These are phyloP conservation scores for Pleodorina starrii DNA, from an alignment of 139 green algal species.

Conservation along the genomic window DNA sequence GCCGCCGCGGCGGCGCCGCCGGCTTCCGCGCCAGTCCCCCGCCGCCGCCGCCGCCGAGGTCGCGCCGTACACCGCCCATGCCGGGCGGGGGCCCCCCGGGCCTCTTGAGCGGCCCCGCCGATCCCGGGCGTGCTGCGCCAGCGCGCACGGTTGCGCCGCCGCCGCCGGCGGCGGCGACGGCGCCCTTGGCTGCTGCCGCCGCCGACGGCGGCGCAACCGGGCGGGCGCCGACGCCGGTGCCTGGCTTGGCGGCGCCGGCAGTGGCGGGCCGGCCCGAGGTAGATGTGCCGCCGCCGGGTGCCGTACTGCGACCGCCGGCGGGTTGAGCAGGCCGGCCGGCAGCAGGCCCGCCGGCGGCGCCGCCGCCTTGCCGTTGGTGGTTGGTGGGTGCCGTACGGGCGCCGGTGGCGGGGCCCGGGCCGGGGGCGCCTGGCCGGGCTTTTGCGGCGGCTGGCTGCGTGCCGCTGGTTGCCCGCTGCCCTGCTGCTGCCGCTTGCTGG, in stretches of 20 bases:
- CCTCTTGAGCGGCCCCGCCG: not conserved
- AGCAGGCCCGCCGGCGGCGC: not conserved
- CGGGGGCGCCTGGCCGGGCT: not conserved
- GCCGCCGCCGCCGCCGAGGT: not conserved
- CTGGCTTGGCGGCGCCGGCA: too few relatives aligned
- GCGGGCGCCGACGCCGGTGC: not conserved
- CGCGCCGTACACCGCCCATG: not conserved
- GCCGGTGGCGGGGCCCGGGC: not conserved
- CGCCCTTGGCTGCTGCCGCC: not conserved
- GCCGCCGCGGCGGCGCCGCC: not conserved
- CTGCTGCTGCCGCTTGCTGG: not conserved
- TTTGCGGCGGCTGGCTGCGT: not conserved
- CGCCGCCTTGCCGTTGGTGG: constrained; percentile 36
- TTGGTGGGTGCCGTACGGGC: constrained; percentile 17
- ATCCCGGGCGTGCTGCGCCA: too few relatives aligned
- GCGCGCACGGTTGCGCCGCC: not conserved
- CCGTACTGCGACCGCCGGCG: not conserved
- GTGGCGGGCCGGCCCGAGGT: not conserved
- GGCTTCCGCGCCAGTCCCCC: not conserved
- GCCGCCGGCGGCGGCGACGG: not conserved
- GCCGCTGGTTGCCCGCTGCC: not conserved
- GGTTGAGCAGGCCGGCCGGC: not conserved
- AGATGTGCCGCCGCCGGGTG: not conserved
- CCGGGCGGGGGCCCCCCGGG: not conserved
- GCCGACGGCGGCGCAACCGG: not conserved